Percentiles rank a stretch among this genome's conserved stretches.
phyloP scores from a whole-genome alignment of 2,329 filamentous ascomycete genomes.

The Aspergillus sclerotialis region DNA sequence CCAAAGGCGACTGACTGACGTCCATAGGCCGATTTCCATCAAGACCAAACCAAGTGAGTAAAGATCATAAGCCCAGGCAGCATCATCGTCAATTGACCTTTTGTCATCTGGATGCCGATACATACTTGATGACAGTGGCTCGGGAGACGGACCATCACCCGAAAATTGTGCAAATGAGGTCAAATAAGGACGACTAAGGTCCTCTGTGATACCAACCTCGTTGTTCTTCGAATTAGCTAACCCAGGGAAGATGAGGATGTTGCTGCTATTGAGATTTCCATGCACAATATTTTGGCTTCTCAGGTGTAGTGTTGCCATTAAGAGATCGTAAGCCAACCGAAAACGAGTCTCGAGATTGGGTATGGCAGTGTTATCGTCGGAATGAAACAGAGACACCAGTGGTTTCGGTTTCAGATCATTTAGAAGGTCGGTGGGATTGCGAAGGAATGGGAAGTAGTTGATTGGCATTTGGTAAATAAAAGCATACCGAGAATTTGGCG shows the following conservation, averaged over 20 bases:
- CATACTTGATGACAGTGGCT: conserved; percentile 47
- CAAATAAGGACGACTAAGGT: conserved; percentile 50
- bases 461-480: conserved; percentile 55
- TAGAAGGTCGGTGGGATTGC: conserved; percentile 31
- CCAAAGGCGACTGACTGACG: conserved; percentile 55
- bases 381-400: conserved; percentile 36
- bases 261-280: conserved; percentile 59
- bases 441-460: conserved; percentile 37
- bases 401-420: conserved; percentile 33
- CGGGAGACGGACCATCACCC: conserved; percentile 39
- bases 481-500: conserved; percentile 50
- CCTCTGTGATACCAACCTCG: conserved; percentile 31
- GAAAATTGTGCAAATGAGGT: conserved; percentile 56
- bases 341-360: conserved; percentile 58
- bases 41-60: conserved; percentile 57
- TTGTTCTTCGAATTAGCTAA: conserved; percentile 25
- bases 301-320: conserved; percentile 50
- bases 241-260: conserved; percentile 51
- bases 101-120: conserved; percentile 53
- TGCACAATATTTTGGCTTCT: conserved; percentile 52
- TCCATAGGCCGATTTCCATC: conserved; percentile 59
- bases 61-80: conserved; percentile 45
- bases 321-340: conserved; percentile 53
- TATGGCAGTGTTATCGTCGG: conserved; percentile 35
- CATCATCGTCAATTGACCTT: conserved; percentile 30